phyloP scores from a whole-genome alignment of 148 eudicot genomes.

The Heliamphora exappendiculata region DNA sequence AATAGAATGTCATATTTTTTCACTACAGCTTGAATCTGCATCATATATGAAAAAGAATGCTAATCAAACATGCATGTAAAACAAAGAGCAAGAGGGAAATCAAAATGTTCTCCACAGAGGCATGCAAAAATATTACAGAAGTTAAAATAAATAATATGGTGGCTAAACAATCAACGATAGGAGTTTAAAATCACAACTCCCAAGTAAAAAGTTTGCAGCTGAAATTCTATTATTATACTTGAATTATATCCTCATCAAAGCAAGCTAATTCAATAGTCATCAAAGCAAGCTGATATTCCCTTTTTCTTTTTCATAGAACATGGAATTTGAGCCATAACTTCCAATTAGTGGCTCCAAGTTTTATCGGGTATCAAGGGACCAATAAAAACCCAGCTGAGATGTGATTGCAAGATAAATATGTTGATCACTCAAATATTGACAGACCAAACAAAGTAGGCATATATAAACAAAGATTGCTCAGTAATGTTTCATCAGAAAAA shows the following conservation, averaged over 20 bases:
- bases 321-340: neutral
- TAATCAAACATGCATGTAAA: conserved; percentile 3
- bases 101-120: neutral
- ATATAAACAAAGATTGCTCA: neutral
- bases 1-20: conserved; percentile 91
- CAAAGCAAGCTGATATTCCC: neutral
- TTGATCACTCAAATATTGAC: neutral
- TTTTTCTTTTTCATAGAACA: neutral
- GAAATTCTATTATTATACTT: neutral
- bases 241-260: neutral
- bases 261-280: neutral
- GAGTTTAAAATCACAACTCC: neutral
- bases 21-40: conserved; percentile 86
- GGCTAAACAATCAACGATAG: neutral
- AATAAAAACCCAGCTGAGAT: neutral
- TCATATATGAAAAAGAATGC: conserved; percentile 4
- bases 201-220: neutral
- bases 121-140: neutral
- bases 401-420: neutral
- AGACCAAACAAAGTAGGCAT: neutral
- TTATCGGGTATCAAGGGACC: neutral
- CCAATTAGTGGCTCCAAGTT: neutral
- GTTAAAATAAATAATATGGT: neutral
- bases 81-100: neutral
- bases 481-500: neutral